Conservation (phyloP, 2,329 filamentous ascomycete species). For the Penicillium olsonii region DNA sequence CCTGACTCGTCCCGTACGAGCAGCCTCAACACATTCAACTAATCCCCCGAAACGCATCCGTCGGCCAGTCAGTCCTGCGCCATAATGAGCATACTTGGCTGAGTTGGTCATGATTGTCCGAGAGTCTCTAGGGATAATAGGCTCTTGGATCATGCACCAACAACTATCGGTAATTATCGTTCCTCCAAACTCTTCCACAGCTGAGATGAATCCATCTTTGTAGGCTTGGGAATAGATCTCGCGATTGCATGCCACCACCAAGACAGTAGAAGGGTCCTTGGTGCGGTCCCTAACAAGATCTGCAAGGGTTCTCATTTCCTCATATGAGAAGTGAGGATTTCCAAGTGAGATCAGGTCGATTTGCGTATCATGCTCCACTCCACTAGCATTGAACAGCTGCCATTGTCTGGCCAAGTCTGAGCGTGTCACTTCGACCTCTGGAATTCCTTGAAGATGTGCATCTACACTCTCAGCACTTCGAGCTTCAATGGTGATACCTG, state of each 20-base stretch:
- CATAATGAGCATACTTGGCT: conserved; percentile 51
- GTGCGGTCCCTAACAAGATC: conserved; percentile 29
- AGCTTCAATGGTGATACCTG: conserved; percentile 20
- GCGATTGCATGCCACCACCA: conserved; percentile 27
- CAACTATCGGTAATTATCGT: conserved; percentile 49
- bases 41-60: conserved; percentile 30
- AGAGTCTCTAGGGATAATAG: conserved; percentile 32
- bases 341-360: conserved; percentile 47
- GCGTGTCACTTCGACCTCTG: neutral
- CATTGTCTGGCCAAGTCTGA: conserved; percentile 15
- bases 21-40: conserved; percentile 27
- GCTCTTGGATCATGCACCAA: conserved; percentile 51
- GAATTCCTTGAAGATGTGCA: conserved; percentile 3
- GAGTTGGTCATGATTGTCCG: conserved; percentile 49
- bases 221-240: conserved; percentile 20
- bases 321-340: conserved; percentile 48
- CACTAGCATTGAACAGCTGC: conserved; percentile 22
- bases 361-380: conserved; percentile 1
- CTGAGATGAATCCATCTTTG: conserved; percentile 30
- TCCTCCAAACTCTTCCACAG: conserved; percentile 41
- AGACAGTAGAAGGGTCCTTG: conserved; percentile 18
- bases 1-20: conserved; percentile 16
- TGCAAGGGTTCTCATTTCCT: conserved; percentile 38
- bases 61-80: conserved; percentile 24
- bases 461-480: conserved; percentile 9